Percentiles rank a stretch among this genome's conserved stretches.
Conservation (phyloP, 495 filamentous ascomycete species). For the Cercophora samala region DNA sequence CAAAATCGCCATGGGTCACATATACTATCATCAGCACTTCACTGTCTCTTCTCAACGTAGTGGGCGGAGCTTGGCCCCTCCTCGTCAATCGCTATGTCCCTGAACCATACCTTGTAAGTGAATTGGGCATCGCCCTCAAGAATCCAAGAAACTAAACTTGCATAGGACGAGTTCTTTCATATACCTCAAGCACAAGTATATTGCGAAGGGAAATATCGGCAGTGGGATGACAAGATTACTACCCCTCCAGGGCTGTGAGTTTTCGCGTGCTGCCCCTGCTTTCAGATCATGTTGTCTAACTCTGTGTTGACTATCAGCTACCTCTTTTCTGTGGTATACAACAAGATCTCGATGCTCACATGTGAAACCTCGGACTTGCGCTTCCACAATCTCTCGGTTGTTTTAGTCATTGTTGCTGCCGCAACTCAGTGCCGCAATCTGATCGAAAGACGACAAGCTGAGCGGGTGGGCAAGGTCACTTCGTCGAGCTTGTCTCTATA, state of each 20-base stretch:
- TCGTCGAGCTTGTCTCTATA: constrained; percentile 21
- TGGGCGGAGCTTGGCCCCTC: constrained; percentile 31
- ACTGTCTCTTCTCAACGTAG: neutral
- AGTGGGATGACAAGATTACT: constrained; percentile 96
- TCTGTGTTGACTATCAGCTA: constrained; percentile 41
- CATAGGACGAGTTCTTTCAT: constrained; percentile 91
- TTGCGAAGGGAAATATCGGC: constrained; percentile 65
- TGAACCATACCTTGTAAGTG: constrained; percentile 74
- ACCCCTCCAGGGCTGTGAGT: constrained; percentile 85
- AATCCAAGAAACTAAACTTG: constrained; percentile 16
- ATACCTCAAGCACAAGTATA: constrained; percentile 88
- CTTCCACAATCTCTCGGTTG: constrained; percentile 48
- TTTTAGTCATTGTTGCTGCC: constrained; percentile 37
- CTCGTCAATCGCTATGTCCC: constrained; percentile 54
- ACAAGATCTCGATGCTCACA: constrained; percentile 28
- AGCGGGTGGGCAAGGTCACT: constrained; percentile 5
- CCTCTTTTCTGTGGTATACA: constrained; percentile 47
- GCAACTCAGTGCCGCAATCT: constrained; percentile 34
- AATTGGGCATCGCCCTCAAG: neutral
- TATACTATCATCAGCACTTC: neutral
- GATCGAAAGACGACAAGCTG: constrained; percentile 27
- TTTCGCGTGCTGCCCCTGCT: neutral
- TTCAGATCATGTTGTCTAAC: constrained; percentile 7
- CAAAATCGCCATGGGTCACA: neutral
- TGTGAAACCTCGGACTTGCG: constrained; percentile 52